A percentile compares a stretch with the other conserved stretches of the same genome.
These are phyloP conservation scores for Alternaria burnsii DNA, from an alignment of 2,329 filamentous ascomycete genomes.

Conservation along the genomic window DNA sequence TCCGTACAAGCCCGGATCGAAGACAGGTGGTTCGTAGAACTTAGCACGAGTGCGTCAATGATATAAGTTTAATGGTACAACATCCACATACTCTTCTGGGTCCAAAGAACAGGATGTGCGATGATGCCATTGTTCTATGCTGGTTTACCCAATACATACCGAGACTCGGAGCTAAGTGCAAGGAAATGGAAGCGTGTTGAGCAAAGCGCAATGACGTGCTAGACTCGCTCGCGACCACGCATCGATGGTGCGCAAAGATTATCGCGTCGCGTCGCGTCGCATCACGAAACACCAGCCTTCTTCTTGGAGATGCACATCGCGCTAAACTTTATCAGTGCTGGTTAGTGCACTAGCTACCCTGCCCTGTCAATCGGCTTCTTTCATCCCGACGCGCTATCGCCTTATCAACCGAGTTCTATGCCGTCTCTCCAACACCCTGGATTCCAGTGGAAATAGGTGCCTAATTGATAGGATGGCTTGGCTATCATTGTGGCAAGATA, in stretches of 20 bases:
- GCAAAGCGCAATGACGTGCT: background rate
- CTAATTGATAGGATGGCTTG: background rate
- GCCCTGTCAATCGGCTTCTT: slow-evolving; percentile 8
- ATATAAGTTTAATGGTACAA: background rate
- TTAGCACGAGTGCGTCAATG: too few species aligned
- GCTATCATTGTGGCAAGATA: background rate
- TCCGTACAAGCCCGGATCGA: slow-evolving; percentile 51
- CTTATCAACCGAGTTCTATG: background rate
- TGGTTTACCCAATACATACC: background rate
- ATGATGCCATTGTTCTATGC: background rate
- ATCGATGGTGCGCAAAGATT: background rate
- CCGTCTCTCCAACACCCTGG: background rate
- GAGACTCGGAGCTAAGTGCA: background rate
- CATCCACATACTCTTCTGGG: background rate
- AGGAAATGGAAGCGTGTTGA: background rate
- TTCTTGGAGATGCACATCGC: background rate
- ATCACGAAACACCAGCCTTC: background rate
- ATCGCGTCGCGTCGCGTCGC: background rate
- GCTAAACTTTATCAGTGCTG: background rate
- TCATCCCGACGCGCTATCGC: slow-evolving; percentile 7
- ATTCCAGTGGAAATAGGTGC: background rate
- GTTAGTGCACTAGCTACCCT: background rate
- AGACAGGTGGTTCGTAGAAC: slow-evolving; percentile 14
- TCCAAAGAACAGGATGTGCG: background rate
- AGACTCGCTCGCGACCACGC: background rate